A percentile compares a stretch with the other conserved stretches of the same genome.
phyloP scores from a whole-genome alignment of 2,329 filamentous ascomycete species.

The Sarocladium strictum region DNA sequence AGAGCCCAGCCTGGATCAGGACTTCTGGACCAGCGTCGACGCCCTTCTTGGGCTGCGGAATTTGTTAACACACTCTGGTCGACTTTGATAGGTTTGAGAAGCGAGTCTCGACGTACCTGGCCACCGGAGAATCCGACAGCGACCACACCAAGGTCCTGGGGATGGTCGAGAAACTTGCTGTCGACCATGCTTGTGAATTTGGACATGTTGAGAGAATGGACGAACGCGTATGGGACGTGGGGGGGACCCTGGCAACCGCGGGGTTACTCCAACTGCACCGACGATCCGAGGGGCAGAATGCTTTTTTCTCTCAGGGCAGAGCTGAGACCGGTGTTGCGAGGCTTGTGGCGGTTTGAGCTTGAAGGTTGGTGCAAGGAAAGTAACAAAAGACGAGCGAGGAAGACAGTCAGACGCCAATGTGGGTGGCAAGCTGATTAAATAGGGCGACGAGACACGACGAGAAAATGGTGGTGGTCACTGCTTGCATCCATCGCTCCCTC shows the following conservation, averaged over 20 bases:
- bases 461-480: not conserved
- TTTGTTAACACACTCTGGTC: conserved; percentile 10
- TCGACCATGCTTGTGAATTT: conserved; percentile 41
- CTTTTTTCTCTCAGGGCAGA: not conserved
- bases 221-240: not conserved
- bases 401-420: not conserved
- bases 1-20: conserved; percentile 81
- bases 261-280: conserved; percentile 3
- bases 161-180: conserved; percentile 72
- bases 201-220: not conserved
- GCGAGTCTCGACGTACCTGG: conserved; percentile 56
- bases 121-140: conserved; percentile 95
- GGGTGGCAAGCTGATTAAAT: not conserved
- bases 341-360: not conserved
- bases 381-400: not conserved
- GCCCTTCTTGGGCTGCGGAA: conserved; percentile 70
- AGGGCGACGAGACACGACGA: not conserved
- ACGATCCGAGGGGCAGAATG: not conserved
- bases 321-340: not conserved
- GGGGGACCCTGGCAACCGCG: conserved; percentile 5
- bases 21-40: conserved; percentile 88
- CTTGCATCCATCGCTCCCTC: not conserved
- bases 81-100: not conserved
- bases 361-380: not conserved
- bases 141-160: conserved; percentile 80